Percentiles rank a stretch among this genome's conserved stretches.
These are phyloP conservation scores for Nothophaeocryptopus gaeumannii DNA, from an alignment of 2,329 filamentous ascomycete genomes.

Conservation along the genomic window DNA sequence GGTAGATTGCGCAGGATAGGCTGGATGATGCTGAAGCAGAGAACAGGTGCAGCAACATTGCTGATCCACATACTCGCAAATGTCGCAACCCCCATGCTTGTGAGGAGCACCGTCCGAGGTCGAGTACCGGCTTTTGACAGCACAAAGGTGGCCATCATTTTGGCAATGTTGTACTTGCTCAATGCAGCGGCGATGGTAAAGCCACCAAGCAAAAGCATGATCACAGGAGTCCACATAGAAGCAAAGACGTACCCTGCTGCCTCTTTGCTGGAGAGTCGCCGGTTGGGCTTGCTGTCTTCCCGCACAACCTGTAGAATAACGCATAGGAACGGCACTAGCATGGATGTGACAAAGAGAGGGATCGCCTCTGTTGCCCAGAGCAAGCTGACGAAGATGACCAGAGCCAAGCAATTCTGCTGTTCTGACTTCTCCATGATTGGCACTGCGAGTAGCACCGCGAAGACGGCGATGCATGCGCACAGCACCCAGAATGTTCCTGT, in stretches of 20 bases:
- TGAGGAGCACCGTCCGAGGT: conserved; percentile 84
- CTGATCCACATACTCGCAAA: conserved; percentile 99
- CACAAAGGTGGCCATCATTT: conserved; percentile 93
- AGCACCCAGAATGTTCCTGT: conserved; percentile 78
- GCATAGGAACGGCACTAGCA: conserved; percentile 89
- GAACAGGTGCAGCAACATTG: conserved; percentile 92
- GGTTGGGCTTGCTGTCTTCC: conserved; percentile 66
- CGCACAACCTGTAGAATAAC: conserved; percentile 83
- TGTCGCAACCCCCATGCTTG: conserved; percentile 97
- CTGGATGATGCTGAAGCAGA: conserved; percentile 97
- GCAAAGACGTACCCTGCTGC: conserved; percentile 84
- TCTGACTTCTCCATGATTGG: conserved; percentile 84
- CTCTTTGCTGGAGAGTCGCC: conserved; percentile 71
- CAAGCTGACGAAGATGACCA: conserved; percentile 89
- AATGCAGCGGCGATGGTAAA: conserved; percentile 94
- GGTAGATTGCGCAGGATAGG: conserved; percentile 92
- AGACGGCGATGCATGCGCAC: conserved; percentile 67
- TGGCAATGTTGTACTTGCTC: conserved; percentile 96
- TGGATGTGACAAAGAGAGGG: conserved; percentile 91
- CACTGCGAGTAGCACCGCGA: conserved; percentile 68
- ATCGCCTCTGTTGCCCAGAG: conserved; percentile 98
- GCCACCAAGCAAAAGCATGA: conserved; percentile 93
- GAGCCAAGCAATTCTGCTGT: conserved; percentile 92
- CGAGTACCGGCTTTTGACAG: conserved; percentile 93
- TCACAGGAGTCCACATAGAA: conserved; percentile 98